A percentile compares a stretch with the other conserved stretches of the same genome.
phyloP scores from a whole-genome alignment of 768 basidiomycete genomes.

The Thelephora aurantiotincta region DNA sequence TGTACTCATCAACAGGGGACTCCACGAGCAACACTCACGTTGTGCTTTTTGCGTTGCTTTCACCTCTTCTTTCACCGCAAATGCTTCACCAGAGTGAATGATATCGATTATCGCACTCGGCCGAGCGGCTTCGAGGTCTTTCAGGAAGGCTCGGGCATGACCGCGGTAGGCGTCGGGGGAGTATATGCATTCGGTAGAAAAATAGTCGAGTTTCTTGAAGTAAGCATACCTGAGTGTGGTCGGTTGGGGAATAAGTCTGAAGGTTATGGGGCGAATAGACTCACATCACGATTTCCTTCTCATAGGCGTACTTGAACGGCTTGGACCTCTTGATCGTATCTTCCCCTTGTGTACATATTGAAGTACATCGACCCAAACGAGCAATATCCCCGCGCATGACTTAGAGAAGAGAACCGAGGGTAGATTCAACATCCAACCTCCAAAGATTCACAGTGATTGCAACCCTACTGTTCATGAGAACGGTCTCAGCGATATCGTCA shows the following conservation, averaged over 20 bases:
- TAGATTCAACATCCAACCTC: conserved; percentile 3
- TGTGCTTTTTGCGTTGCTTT: conserved; percentile 72
- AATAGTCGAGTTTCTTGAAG: conserved; percentile 98
- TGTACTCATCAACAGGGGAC: not conserved
- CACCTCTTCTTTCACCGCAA: conserved; percentile 76
- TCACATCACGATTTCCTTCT: conserved; percentile 99
- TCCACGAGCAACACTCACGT: conserved; percentile 36
- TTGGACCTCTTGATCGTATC: conserved; percentile 95
- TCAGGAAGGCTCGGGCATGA: conserved; percentile 86
- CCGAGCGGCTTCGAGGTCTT: conserved; percentile 87
- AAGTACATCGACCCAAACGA: conserved; percentile 82
- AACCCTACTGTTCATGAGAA: conserved; percentile 90
- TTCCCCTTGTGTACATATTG: conserved; percentile 91
- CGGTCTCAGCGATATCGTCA: conserved; percentile 97
- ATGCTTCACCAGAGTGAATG: conserved; percentile 90
- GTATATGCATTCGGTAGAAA: conserved; percentile 98
- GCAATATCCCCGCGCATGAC: conserved; percentile 98
- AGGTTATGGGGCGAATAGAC: conserved; percentile 12
- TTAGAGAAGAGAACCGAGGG: conserved; percentile 17
- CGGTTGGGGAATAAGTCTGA: not conserved
- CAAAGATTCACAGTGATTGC: not conserved
- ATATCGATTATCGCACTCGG: conserved; percentile 97
- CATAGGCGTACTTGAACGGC: conserved; percentile 99
- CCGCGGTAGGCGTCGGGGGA: conserved; percentile 98
- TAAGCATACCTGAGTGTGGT: conserved; percentile 73